Evolutionary conservation across 2,329 filamentous ascomycete genomes (phyloP).

Genomic region (Chrysosphaeria jannelii): DNA sequence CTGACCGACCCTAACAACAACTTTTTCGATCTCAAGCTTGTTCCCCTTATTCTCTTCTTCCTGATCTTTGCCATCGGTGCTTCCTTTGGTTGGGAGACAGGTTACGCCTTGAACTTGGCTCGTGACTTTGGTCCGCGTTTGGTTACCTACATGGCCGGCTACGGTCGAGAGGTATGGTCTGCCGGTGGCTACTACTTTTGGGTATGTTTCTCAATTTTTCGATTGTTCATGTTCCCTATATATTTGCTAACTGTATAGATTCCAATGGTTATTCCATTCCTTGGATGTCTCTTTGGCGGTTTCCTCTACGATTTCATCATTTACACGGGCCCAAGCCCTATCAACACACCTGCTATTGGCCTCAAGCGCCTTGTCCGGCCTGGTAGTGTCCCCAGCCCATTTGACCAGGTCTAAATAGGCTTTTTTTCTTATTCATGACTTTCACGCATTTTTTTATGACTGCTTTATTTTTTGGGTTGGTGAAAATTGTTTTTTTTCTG

Average conservation of each 20-base stretch:
- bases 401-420: no score
- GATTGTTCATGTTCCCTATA: not conserved
- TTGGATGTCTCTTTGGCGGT: constrained; percentile 30
- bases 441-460: not conserved
- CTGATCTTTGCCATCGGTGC: constrained; percentile 24
- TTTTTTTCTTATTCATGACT: no score
- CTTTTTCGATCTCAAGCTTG: constrained; percentile 18
- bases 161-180: constrained; percentile 5
- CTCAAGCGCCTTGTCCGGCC: constrained; percentile 18
- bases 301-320: constrained; percentile 37
- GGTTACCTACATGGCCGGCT: constrained; percentile 22
- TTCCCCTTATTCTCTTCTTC: constrained; percentile 13
- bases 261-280: constrained; percentile 41
- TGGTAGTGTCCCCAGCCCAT: no score
- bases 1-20: constrained; percentile 25
- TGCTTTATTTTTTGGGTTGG: not conserved
- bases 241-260: constrained; percentile 14
- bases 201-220: constrained; percentile 1
- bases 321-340: constrained; percentile 37
- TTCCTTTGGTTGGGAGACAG: constrained; percentile 17
- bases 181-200: constrained; percentile 5
- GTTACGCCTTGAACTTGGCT: constrained; percentile 26
- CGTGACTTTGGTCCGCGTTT: constrained; percentile 27
- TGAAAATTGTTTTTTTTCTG: not conserved
- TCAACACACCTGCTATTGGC: constrained; percentile 36